Conservation (phyloP, 163 green algal species). For the Chlamydomonas reinhardtii region DNA sequence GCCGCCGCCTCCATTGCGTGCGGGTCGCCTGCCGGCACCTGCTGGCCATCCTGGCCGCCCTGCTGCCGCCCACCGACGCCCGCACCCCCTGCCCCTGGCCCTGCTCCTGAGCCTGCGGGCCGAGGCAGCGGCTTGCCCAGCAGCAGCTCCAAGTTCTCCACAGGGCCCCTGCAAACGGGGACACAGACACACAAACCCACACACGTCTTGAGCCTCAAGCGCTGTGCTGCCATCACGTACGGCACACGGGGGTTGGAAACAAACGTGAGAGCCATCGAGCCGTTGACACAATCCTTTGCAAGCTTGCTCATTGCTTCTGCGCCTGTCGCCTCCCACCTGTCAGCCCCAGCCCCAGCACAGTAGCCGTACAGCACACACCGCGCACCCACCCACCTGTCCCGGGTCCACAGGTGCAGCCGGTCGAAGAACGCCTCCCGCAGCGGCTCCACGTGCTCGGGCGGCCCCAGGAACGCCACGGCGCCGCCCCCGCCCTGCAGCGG, state of each 20-base stretch:
- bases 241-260: no score
- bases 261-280: no score
- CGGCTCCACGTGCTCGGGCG: background rate
- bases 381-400: slow-evolving; percentile 2
- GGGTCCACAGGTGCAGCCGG: slow-evolving; percentile 13
- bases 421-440: slow-evolving; percentile 26
- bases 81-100: no score
- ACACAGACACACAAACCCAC: background rate
- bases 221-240: no score
- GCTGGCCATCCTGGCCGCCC: background rate
- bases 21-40: background rate
- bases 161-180: background rate
- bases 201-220: background rate
- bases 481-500: background rate
- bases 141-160: slow-evolving; percentile 41
- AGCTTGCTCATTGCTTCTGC: no score
- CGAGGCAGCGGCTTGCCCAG: slow-evolving; percentile 14
- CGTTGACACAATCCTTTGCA: no score
- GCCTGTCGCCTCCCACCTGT: no score
- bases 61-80: background rate
- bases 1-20: background rate
- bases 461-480: slow-evolving; percentile 25
- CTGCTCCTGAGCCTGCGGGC: background rate
- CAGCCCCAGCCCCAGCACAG: no score
- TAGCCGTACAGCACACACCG: no score